phyloP scores from a whole-genome alignment of 1,284 basidiomycete species.

The Cronartium quercuum region DNA sequence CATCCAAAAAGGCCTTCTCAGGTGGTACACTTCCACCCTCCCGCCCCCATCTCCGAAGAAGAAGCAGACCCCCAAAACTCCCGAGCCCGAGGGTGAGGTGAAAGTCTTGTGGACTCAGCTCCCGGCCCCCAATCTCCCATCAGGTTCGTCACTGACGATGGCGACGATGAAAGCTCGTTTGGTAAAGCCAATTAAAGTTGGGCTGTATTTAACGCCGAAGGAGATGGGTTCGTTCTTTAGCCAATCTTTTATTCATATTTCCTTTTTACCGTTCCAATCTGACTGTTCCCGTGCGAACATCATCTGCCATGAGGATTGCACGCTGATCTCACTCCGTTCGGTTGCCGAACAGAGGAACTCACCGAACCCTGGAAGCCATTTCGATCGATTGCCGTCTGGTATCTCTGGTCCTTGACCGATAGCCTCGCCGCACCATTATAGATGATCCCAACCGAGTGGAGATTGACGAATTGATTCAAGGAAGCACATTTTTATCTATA shows the following conservation, averaged over 20 bases:
- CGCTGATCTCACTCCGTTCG: too few species aligned
- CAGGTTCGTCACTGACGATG: background rate
- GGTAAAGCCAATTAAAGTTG: constrained; percentile 26
- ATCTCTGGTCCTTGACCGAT: constrained; percentile 24
- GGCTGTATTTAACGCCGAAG: constrained; percentile 10
- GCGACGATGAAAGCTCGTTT: background rate
- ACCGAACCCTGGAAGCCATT: constrained; percentile 23
- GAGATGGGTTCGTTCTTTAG: constrained; percentile 11
- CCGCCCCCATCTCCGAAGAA: constrained; percentile 57
- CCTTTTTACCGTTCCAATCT: background rate
- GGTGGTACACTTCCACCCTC: constrained; percentile 61
- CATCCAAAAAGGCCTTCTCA: constrained; percentile 67
- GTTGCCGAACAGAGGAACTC: constrained; percentile 5
- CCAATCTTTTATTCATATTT: background rate
- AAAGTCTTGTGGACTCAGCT: constrained; percentile 30
- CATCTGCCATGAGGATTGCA: too few species aligned
- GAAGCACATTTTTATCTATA: too few species aligned
- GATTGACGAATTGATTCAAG: too few species aligned
- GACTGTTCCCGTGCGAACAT: too few species aligned
- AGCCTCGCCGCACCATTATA: background rate
- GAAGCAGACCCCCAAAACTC: constrained; percentile 42
- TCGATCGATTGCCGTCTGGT: constrained; percentile 23
- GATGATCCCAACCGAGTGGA: too few species aligned
- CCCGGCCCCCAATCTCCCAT: background rate
- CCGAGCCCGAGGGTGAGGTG: constrained; percentile 6